These are phyloP conservation scores for Wickerhamiella shivajii DNA, from an alignment of 805 yeast genomes.

Conservation along the genomic window DNA sequence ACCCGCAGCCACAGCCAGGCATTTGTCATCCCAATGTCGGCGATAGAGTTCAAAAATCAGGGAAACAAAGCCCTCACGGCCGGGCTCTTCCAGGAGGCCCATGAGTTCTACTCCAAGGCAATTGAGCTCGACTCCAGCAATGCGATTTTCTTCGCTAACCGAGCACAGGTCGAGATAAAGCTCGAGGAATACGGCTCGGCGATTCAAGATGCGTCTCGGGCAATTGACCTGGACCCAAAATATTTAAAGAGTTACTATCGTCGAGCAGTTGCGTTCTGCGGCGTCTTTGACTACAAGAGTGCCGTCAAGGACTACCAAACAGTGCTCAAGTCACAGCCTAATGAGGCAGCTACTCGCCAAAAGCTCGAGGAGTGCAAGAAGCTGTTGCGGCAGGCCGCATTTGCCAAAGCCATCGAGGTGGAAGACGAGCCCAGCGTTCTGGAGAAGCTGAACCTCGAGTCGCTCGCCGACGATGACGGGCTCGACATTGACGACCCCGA, in stretches of 20 bases:
- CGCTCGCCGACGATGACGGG: constrained; percentile 38
- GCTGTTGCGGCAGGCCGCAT: constrained; percentile 57
- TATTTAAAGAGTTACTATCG: constrained; percentile 76
- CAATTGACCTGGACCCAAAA: constrained; percentile 50
- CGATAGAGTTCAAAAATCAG: constrained; percentile 32
- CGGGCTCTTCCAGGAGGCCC: constrained; percentile 48
- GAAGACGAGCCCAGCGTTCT: constrained; percentile 44
- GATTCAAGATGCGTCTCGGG: constrained; percentile 56
- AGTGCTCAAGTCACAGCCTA: constrained; percentile 49
- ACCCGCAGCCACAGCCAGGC: too few species aligned
- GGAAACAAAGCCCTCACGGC: constrained; percentile 57
- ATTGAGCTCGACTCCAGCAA: constrained; percentile 43
- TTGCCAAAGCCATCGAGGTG: constrained; percentile 73
- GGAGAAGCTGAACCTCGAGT: constrained; percentile 24
- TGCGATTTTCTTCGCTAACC: constrained; percentile 62
- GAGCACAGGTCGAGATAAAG: constrained; percentile 82
- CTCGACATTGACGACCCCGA: constrained; percentile 35
- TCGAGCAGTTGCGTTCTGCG: constrained; percentile 68
- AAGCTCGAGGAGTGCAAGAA: constrained; percentile 49
- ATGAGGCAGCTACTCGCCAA: constrained; percentile 50
- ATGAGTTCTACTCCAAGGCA: constrained; percentile 55
- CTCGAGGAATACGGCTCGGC: constrained; percentile 79
- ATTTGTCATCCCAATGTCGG: too few species aligned
- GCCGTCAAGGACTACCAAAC: constrained; percentile 55
- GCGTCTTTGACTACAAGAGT: constrained; percentile 58